Conservation (phyloP, 2,329 filamentous ascomycete species). For the Colletotrichum echinochloae region DNA sequence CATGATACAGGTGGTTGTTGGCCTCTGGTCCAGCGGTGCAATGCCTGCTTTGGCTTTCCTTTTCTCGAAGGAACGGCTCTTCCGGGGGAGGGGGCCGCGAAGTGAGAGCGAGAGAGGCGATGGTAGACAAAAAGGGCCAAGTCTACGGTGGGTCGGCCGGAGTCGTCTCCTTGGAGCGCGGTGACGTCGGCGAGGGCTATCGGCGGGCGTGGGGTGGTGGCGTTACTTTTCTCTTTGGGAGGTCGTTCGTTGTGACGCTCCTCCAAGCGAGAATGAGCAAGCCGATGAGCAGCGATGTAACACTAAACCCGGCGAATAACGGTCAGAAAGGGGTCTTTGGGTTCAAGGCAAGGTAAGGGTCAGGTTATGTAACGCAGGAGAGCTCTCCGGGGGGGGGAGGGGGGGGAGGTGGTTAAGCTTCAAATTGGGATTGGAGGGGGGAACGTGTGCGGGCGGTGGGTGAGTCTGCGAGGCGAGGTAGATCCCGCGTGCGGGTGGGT, state of each 20-base stretch:
- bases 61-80: neutral
- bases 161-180: neutral
- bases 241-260: neutral
- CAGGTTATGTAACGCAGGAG: constrained; percentile 12
- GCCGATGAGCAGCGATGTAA: neutral
- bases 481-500: constrained; percentile 26
- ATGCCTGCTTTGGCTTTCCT: neutral
- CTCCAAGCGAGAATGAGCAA: neutral
- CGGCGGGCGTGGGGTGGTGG: neutral
- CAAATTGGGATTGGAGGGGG: constrained; percentile 14
- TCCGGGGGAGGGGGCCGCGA: neutral
- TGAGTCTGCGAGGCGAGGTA: constrained; percentile 9
- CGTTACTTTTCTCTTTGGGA: neutral
- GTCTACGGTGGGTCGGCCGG: neutral
- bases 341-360: constrained; percentile 22
- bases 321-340: neutral
- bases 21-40: constrained; percentile 3
- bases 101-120: neutral
- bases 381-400: neutral
- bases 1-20: constrained; percentile 16
- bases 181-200: neutral
- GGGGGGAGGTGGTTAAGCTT: constrained; percentile 33
- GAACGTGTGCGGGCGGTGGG: neutral
- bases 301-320: too few species aligned
- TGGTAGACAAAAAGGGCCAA: neutral